Evolutionary conservation across 768 basidiomycete species (phyloP).

Genomic region (Epithele typhae): DNA sequence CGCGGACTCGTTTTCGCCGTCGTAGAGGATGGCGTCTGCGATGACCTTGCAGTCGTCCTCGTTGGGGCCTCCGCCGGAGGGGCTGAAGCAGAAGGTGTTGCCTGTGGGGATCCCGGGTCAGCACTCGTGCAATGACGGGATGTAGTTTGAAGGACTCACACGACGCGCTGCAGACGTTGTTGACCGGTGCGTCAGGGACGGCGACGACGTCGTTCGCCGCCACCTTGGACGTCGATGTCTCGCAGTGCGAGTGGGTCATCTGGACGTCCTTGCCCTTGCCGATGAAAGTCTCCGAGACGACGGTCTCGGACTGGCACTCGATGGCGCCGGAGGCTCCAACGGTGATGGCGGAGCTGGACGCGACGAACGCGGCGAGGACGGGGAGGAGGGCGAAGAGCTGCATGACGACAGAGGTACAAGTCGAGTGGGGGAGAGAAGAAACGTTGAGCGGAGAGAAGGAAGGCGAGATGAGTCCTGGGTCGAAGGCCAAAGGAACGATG

Average conservation of each 20-base stretch:
- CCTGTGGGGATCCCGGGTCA: background rate
- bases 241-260: conserved; percentile 32
- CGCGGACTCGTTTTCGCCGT: conserved; percentile 40
- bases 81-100: conserved; percentile 41
- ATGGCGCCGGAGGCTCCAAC: background rate
- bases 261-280: conserved; percentile 41
- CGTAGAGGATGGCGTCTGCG: conserved; percentile 43
- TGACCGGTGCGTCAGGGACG: conserved; percentile 13
- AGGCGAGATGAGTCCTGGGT: no score
- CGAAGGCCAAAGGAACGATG: no score
- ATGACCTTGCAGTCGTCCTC: conserved; percentile 47
- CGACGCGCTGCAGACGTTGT: conserved; percentile 38
- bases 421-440: no score
- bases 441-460: no score
- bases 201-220: conserved; percentile 9
- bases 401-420: background rate
- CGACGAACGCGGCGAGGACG: background rate
- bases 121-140: conserved; percentile 3
- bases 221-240: conserved; percentile 2
- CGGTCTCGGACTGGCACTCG: conserved; percentile 3
- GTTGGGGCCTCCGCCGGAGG: conserved; percentile 43
- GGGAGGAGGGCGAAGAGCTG: background rate
- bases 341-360: background rate
- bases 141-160: conserved; percentile 27
- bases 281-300: conserved; percentile 28